phyloP scores from a whole-genome alignment of 768 basidiomycete species.

The Tulasnella sp. region DNA sequence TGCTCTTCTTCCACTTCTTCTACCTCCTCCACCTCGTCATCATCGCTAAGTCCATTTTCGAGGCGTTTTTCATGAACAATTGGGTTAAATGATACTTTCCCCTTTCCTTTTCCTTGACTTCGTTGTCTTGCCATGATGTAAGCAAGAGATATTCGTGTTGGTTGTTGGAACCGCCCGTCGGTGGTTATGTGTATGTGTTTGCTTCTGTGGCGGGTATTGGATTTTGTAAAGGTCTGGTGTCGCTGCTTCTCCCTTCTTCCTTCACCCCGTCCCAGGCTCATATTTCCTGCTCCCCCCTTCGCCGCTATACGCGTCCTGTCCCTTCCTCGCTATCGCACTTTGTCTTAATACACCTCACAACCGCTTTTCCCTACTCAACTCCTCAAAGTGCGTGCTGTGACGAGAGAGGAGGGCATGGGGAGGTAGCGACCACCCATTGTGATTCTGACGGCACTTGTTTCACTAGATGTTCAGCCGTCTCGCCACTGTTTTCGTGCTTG shows the following conservation, averaged over 20 bases:
- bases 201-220: not conserved
- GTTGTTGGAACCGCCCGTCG: not conserved
- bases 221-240: not conserved
- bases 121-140: conserved; percentile 2
- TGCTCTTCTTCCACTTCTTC: not conserved
- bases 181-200: not conserved
- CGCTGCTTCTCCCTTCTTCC: not conserved
- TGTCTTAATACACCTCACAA: conserved; percentile 4
- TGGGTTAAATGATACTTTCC: not conserved
- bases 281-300: not conserved
- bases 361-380: not conserved
- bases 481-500: conserved; percentile 15
- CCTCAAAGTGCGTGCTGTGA: not conserved
- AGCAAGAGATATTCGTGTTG: not conserved
- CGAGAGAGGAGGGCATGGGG: not conserved
- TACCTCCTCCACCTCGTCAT: not conserved
- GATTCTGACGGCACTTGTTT: not conserved
- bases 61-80: not conserved
- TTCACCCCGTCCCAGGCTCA: conserved; percentile 4
- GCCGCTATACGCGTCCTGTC: not conserved
- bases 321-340: conserved; percentile 15
- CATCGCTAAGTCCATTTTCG: not conserved
- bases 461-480: conserved; percentile 27
- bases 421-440: not conserved
- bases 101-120: not conserved